Evolutionary conservation across 164 flowering plant species (phyloP).

Genomic region (Kingdonia uniflora): DNA sequence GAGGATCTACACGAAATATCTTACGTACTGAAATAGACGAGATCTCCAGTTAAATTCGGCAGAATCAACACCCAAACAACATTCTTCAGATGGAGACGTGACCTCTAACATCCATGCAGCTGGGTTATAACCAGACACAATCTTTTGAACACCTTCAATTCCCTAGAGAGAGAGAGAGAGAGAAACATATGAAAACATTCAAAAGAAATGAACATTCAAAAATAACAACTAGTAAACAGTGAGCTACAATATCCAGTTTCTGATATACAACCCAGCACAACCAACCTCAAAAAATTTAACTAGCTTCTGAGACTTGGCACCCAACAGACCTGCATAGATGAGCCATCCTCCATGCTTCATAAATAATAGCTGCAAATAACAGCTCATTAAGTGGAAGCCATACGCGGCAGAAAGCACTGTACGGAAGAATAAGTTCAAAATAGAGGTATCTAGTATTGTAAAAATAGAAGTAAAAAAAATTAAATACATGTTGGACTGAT

Average conservation of each 20-base stretch:
- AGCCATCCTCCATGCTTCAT: constrained; percentile 54
- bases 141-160: constrained; percentile 22
- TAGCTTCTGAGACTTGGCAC: constrained; percentile 30
- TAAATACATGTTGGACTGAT: too few relatives aligned
- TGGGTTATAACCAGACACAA: constrained; percentile 23
- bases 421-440: not conserved
- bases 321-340: constrained; percentile 51
- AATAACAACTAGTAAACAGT: not conserved
- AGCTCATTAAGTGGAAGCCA: not conserved
- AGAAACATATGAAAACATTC: not conserved
- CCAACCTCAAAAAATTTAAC: constrained; percentile 56
- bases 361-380: constrained; percentile 34
- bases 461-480: too few relatives aligned
- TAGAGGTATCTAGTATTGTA: too few relatives aligned
- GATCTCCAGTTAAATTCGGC: constrained; percentile 19
- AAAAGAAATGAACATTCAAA: not conserved
- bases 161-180: too few relatives aligned
- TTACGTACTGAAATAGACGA: constrained; percentile 25
- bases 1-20: not conserved
- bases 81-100: constrained; percentile 20
- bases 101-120: constrained; percentile 36
- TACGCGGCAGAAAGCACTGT: not conserved
- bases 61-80: constrained; percentile 17
- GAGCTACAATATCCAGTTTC: not conserved
- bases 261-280: not conserved